Base-by-base conservation (phyloP, 2,329 filamentous ascomycete genomes). In the Stemphylium vesicarium region DNA sequence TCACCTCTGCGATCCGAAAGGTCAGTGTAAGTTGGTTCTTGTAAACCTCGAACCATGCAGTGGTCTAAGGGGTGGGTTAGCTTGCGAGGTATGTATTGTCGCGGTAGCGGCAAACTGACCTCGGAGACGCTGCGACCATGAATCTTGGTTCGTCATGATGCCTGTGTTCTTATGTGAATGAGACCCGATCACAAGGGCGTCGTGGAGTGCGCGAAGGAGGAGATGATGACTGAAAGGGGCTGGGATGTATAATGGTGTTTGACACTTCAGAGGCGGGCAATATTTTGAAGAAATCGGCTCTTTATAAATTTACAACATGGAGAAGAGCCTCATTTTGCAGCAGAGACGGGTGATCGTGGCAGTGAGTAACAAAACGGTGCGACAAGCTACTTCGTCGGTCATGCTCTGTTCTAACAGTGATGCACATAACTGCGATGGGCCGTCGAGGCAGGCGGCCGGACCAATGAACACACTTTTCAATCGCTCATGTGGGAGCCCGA, bases 1-100 rank as follows among this genome's bases (percentile, higher is more conserved):
- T 49, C 61, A 76, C 74, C 74, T 60, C 74, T 60, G 46, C 73
- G 72, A 54, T 77, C 74, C 48, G 73, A 75, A 3, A 75, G 62
- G 29, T 75, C 72, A 47, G 75, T 72, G 42, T 64, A 75, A 9
- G 57, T 56, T 5, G 72, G 69, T 11, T 71, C 68, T 22, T 63
- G 62, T 8, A 71, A 47, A n/a, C 60, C 44, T 15, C 60, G 52
- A 13, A 55, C 63, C 18, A 56, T 59, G 50, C 74, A 77, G 45
- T 75, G 65, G 7, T 74, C 74, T 76, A 45, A 66, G 32, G 42
- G 42, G 20, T n/a, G 18, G 33, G 15, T 38, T 24, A 29, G 35
- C 20, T 18, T 33, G 16, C 22, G 13, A 42, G 20, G n/a, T 11
- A 22, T 41, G 29, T 20, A 29, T 20, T 26, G 31, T 10, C 15